phyloP scores from a whole-genome alignment of 2,329 filamentous ascomycete species.

The Cadophora sp. region DNA sequence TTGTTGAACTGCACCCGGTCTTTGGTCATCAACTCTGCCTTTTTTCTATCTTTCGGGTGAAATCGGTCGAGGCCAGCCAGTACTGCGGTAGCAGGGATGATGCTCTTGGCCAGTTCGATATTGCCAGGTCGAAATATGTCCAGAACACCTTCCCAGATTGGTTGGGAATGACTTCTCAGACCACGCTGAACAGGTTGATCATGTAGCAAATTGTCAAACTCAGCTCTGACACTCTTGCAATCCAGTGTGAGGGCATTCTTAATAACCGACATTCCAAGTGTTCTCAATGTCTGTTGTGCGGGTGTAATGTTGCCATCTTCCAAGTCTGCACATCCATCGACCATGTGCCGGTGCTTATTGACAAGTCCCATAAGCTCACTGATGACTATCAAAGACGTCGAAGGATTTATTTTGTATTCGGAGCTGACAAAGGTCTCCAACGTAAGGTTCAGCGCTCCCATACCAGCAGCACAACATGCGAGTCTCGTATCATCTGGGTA shows the following conservation, averaged over 20 bases:
- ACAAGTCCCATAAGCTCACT: slow-evolving; percentile 71
- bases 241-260: slow-evolving; percentile 73
- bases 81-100: slow-evolving; percentile 64
- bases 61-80: slow-evolving; percentile 81
- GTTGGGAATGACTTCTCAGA: slow-evolving; percentile 71
- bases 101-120: slow-evolving; percentile 74
- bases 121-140: slow-evolving; percentile 71
- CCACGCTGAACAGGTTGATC: slow-evolving; percentile 69
- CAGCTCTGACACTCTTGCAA: slow-evolving; percentile 71
- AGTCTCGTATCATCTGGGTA: slow-evolving; percentile 64
- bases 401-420: slow-evolving; percentile 54
- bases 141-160: slow-evolving; percentile 80
- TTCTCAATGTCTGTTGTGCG: slow-evolving; percentile 54
- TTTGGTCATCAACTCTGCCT: slow-evolving; percentile 50
- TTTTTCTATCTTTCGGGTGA: slow-evolving; percentile 38
- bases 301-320: slow-evolving; percentile 47
- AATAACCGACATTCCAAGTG: slow-evolving; percentile 68
- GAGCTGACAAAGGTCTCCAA: slow-evolving; percentile 61
- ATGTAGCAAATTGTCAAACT: slow-evolving; percentile 70
- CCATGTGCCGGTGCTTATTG: slow-evolving; percentile 65
- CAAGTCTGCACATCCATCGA: slow-evolving; percentile 60
- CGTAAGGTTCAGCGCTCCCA: slow-evolving; percentile 64
- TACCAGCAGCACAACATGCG: slow-evolving; percentile 68
- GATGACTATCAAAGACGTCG: slow-evolving; percentile 65
- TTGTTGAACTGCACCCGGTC: slow-evolving; percentile 79